Base-by-base conservation (phyloP, 495 filamentous ascomycete species). In the Astrothelium macrocarpum region DNA sequence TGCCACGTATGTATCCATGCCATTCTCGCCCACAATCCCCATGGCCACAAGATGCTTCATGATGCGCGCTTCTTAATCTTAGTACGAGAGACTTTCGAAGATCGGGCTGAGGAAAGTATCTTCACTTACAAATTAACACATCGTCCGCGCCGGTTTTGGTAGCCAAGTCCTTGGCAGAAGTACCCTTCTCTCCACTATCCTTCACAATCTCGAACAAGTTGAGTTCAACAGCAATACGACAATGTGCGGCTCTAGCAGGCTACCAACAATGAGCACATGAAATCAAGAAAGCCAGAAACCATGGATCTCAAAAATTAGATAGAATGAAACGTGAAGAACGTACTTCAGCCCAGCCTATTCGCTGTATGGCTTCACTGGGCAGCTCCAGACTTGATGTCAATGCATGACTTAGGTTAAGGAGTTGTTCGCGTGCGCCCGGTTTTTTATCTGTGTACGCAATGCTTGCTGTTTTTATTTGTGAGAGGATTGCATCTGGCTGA, bases 161-260 rank as follows among this genome's bases (percentile, higher is more conserved):
- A 14, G 75, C 64, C 9, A 78, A 46, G 0, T 63, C 64, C 11
- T 68, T 60, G 0, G 70, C 61, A 56, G 39, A 66, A 25, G 72
- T 43, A 1, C 74, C 76, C 2, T 58, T 31, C 3, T 59, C 59
- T 0, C 68, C 71, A 1, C 71, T 71, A 1, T 72, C 73, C 39
- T 72, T 65, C 1, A 77, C 58, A 42, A 65, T 61, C 34, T 77
- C 71, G 65, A 78, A 78, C 7, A 77, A 62, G 16, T 73, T 70
- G 1, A 73, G 64, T 46, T 77, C 72, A 20, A 75, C 70, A 16
- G 72, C 73, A 9, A 75, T 61, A 20, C 76, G 76, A 42, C 74
- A 70, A 31, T 71, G 72, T 9, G 75, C 75, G 0, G 74, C 72
- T 65, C 65, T 63, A 23, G 76, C 75, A 26, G 75, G 76, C 76